A percentile compares a stretch with the other conserved stretches of the same genome.
Evolutionary conservation across 2,329 filamentous ascomycete species (phyloP).

Genomic region (Chaetomium sp.): DNA sequence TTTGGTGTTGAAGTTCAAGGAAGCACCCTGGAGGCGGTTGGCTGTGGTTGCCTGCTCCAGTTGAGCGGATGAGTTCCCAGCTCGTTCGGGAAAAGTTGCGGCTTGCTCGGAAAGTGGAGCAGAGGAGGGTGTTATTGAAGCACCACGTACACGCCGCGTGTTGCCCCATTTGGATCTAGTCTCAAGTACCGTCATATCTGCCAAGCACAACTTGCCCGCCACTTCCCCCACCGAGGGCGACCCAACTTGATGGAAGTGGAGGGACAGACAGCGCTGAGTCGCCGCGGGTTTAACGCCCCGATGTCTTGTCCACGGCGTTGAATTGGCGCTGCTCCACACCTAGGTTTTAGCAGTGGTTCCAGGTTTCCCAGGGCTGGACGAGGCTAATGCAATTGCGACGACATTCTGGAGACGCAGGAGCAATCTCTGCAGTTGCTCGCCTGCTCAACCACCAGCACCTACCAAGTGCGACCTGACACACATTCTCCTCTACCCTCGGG

Average conservation of each 20-base stretch:
- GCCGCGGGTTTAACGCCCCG: slow-evolving; percentile 20
- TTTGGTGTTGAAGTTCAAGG: neutral
- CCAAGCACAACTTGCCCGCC: neutral
- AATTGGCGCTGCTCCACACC: slow-evolving; percentile 23
- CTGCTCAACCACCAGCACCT: slow-evolving; percentile 22
- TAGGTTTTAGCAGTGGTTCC: slow-evolving; percentile 25
- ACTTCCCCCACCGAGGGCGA: neutral
- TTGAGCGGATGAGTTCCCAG: too few relatives aligned
- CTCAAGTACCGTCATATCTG: neutral
- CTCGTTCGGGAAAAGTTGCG: too few relatives aligned
- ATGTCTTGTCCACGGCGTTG: neutral
- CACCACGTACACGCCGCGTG: neutral
- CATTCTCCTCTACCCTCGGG: neutral
- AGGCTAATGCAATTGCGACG: slow-evolving; percentile 32
- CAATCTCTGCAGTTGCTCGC: slow-evolving; percentile 31
- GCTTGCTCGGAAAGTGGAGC: slow-evolving; percentile 11
- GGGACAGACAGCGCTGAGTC: slow-evolving; percentile 12
- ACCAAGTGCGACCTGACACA: slow-evolving; percentile 10
- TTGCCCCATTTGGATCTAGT: neutral
- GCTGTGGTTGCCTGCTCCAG: neutral
- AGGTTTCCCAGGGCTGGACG: slow-evolving; percentile 19
- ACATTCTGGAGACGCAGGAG: slow-evolving; percentile 29
- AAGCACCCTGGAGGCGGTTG: neutral
- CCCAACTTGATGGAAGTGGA: slow-evolving; percentile 7
- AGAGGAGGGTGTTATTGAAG: neutral